A percentile compares a stretch with the other conserved stretches of the same genome.
phyloP scores from a whole-genome alignment of 1,284 basidiomycete species.

The Pyrrhoderma lamaoense region DNA sequence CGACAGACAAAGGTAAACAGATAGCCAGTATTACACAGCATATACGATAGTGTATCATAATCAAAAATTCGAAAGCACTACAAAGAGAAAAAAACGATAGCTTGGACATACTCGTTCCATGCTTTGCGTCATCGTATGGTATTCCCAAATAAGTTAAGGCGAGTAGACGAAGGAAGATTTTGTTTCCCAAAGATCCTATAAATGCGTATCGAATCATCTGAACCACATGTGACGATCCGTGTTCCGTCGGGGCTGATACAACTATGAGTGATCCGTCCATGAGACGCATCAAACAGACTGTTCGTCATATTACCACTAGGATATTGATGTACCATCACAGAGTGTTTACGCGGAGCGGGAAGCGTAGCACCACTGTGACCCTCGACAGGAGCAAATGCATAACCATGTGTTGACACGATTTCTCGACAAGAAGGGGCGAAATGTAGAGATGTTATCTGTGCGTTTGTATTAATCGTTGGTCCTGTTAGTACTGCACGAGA shows the following conservation, averaged over 20 bases:
- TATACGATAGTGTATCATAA: too few species aligned
- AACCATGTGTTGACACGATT: conserved; percentile 18
- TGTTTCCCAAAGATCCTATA: conserved; percentile 17
- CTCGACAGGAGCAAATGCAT: conserved; percentile 11
- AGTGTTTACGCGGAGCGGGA: conserved; percentile 15
- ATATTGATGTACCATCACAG: conserved; percentile 16
- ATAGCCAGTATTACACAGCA: too few species aligned
- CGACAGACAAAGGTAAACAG: too few species aligned
- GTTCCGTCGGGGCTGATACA: conserved; percentile 18
- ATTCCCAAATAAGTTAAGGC: too few species aligned
- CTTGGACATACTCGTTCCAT: too few species aligned
- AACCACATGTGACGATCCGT: conserved; percentile 14
- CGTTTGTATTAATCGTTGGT: conserved; percentile 8
- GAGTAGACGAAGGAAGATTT: too few species aligned
- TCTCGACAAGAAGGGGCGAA: conserved; percentile 13
- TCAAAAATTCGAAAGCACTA: too few species aligned
- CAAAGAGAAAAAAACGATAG: too few species aligned
- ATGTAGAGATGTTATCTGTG: conserved; percentile 17
- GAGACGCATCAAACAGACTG: conserved; percentile 13
- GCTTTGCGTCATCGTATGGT: too few species aligned
- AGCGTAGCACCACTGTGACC: neutral
- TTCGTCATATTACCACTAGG: conserved; percentile 10
- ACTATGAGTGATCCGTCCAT: conserved; percentile 17
- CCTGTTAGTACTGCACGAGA: neutral
- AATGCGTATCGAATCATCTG: conserved; percentile 17